phyloP scores from a whole-genome alignment of 2,329 filamentous ascomycete genomes.

The Trichoderma arundinaceum region DNA sequence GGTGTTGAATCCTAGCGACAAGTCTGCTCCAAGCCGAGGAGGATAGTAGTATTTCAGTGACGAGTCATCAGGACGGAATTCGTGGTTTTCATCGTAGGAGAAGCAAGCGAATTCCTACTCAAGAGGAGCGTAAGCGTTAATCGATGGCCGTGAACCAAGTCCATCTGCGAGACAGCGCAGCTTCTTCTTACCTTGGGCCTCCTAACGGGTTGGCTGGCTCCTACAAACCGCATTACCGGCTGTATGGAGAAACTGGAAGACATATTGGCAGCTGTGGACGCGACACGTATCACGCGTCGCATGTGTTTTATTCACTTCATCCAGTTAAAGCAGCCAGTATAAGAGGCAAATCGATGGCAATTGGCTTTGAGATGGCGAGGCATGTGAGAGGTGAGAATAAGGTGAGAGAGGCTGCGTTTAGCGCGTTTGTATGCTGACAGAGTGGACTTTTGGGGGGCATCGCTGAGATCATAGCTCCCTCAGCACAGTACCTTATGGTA shows the following conservation, averaged over 20 bases:
- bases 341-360: neutral
- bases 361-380: neutral
- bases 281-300: constrained; percentile 3
- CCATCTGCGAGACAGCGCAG: neutral
- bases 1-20: constrained; percentile 79
- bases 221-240: constrained; percentile 71
- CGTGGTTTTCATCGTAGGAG: constrained; percentile 86
- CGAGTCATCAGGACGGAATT: constrained; percentile 75
- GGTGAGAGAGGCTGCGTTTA: constrained; percentile 1
- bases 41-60: constrained; percentile 90
- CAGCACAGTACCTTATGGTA: neutral
- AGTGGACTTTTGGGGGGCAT: too few species aligned
- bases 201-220: constrained; percentile 71
- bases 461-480: too few species aligned
- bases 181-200: constrained; percentile 66
- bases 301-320: constrained; percentile 6
- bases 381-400: constrained; percentile 6
- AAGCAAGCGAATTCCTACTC: constrained; percentile 85
- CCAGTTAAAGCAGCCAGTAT: neutral
- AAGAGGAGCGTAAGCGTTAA: neutral
- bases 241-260: constrained; percentile 65
- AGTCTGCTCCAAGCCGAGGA: constrained; percentile 70
- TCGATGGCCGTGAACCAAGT: neutral
- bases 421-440: constrained; percentile 10
- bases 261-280: constrained; percentile 35